phyloP scores from a whole-genome alignment of 2,329 filamentous ascomycete species.

The Rugonectria rugulosa region DNA sequence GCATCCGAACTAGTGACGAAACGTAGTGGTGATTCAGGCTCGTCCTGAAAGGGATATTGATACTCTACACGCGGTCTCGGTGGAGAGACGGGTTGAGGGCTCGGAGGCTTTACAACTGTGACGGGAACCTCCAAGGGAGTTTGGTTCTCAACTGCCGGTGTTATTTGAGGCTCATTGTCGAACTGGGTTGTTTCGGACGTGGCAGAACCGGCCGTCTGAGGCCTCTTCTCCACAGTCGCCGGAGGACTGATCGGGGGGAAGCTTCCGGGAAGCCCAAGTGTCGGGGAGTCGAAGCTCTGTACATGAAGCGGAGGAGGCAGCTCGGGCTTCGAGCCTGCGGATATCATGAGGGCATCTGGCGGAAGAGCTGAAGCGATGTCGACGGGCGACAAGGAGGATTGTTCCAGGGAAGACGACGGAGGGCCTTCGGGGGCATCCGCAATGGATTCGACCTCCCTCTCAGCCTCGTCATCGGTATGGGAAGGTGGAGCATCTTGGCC shows the following conservation, averaged over 20 bases:
- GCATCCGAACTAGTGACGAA: conserved; percentile 11
- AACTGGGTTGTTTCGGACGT: conserved; percentile 73
- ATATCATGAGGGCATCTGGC: conserved; percentile 30
- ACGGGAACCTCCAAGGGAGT: conserved; percentile 35
- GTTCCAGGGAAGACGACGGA: conserved; percentile 30
- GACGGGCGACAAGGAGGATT: conserved; percentile 28
- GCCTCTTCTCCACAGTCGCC: conserved; percentile 55
- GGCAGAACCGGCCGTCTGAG: conserved; percentile 65
- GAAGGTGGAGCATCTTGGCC: conserved; percentile 19
- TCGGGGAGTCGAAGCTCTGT: conserved; percentile 64
- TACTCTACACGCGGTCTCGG: conserved; percentile 51
- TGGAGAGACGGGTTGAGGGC: conserved; percentile 36
- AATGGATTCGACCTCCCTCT: conserved; percentile 17
- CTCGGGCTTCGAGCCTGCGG: conserved; percentile 22
- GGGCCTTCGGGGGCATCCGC: conserved; percentile 19
- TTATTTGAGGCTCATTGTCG: conserved; percentile 74
- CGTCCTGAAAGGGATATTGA: conserved; percentile 60
- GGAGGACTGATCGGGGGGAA: conserved; percentile 57
- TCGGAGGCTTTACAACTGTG: conserved; percentile 40
- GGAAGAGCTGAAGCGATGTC: conserved; percentile 35
- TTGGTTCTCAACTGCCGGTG: conserved; percentile 52
- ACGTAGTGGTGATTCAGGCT: conserved; percentile 40
- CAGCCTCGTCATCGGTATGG: conserved; percentile 18
- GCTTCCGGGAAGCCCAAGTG: conserved; percentile 70
- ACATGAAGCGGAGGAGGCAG: conserved; percentile 17